phyloP scores from a whole-genome alignment of 768 basidiomycete species.

The Fistulinella prunicolor region DNA sequence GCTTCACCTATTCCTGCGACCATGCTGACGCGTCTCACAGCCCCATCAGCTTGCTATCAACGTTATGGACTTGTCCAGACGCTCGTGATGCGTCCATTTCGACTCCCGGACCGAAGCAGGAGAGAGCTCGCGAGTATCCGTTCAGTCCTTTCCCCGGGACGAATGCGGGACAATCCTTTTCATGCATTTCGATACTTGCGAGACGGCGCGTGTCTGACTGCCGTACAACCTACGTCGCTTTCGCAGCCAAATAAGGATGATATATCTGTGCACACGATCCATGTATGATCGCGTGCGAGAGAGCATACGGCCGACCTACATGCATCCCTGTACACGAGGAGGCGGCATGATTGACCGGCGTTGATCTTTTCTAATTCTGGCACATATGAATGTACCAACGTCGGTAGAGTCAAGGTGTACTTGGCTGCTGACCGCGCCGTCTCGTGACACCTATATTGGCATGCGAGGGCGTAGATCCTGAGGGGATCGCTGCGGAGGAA shows the following conservation, averaged over 20 bases:
- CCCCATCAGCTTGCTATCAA: too few relatives aligned
- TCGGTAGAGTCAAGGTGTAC: conserved; percentile 6
- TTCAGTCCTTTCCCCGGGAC: too few relatives aligned
- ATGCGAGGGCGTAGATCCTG: conserved; percentile 12
- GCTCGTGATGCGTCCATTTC: too few relatives aligned
- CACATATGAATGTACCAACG: background rate
- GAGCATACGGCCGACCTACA: background rate
- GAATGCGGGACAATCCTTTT: too few relatives aligned
- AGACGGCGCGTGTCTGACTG: conserved; percentile 1
- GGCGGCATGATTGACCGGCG: conserved; percentile 1
- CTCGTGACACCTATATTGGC: background rate
- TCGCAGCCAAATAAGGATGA: conserved; percentile 7
- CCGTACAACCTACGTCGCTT: background rate
- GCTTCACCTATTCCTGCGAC: too few relatives aligned
- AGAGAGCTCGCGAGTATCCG: too few relatives aligned
- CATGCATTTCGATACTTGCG: too few relatives aligned
- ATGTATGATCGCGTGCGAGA: conserved; percentile 7
- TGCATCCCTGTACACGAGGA: conserved; percentile 11
- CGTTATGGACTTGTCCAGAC: too few relatives aligned
- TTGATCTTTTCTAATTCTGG: conserved; percentile 14
- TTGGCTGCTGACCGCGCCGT: conserved; percentile 8
- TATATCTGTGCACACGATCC: background rate
- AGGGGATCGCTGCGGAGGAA: conserved; percentile 8
- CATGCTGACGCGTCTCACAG: too few relatives aligned
- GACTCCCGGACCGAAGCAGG: too few relatives aligned